phyloP scores from a whole-genome alignment of 2,329 filamentous ascomycete genomes.

The Pyrenophora teres region DNA sequence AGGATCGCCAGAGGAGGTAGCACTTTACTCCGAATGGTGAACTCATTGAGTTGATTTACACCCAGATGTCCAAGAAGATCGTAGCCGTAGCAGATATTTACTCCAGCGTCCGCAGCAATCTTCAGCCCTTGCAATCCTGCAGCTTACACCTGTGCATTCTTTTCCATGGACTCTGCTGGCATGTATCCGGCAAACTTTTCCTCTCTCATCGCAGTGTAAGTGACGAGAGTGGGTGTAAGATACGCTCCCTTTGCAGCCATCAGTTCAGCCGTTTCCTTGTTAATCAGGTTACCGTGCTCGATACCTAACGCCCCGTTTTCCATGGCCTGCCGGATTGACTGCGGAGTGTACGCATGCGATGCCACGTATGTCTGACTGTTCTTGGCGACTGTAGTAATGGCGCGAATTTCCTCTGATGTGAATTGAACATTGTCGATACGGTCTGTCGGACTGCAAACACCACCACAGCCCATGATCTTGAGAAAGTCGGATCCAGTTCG shows the following conservation, averaged over 20 bases:
- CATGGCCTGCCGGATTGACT: too few species aligned
- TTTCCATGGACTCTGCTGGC: too few species aligned
- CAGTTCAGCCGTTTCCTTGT: too few species aligned
- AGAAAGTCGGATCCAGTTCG: slow-evolving; percentile 64
- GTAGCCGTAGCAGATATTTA: slow-evolving; percentile 62
- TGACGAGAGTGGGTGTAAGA: too few species aligned
- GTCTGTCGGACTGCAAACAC: slow-evolving; percentile 62
- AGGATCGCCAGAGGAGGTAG: too few species aligned
- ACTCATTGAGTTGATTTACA: slow-evolving; percentile 51
- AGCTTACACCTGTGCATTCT: too few species aligned
- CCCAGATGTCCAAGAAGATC: slow-evolving; percentile 59
- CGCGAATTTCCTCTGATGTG: slow-evolving; percentile 60
- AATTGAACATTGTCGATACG: slow-evolving; percentile 61
- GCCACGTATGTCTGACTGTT: slow-evolving; percentile 59
- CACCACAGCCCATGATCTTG: slow-evolving; percentile 65
- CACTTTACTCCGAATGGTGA: slow-evolving; percentile 5
- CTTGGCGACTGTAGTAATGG: slow-evolving; percentile 57
- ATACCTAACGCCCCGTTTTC: too few species aligned
- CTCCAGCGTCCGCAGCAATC: slow-evolving; percentile 58
- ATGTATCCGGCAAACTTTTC: too few species aligned
- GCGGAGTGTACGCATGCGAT: too few species aligned
- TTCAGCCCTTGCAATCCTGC: slow-evolving; percentile 20
- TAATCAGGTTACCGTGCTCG: too few species aligned
- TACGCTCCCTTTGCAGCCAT: too few species aligned
- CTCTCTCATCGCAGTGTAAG: too few species aligned